A percentile compares a stretch with the other conserved stretches of the same genome.
Evolutionary conservation across 352 stramenopile genomes (phyloP).

Genomic region (Phytophthora citricola): DNA sequence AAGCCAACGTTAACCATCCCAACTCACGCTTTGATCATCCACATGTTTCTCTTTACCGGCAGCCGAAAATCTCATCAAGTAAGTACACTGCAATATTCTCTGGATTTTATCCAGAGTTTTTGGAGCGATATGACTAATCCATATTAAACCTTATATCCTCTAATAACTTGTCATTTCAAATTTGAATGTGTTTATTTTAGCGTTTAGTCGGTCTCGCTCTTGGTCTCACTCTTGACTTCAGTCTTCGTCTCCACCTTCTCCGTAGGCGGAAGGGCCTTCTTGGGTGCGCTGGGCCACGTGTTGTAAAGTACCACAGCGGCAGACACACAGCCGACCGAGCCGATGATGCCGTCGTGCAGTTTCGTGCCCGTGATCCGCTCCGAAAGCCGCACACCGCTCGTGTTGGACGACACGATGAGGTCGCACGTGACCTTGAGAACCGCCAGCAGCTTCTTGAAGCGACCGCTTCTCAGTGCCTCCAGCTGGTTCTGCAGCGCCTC

Average conservation of each 20-base stretch:
- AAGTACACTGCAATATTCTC: no score
- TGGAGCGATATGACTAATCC: no score
- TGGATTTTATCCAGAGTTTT: no score
- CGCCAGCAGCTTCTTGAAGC: slow-evolving; percentile 85
- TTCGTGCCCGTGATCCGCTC: slow-evolving; percentile 84
- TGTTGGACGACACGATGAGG: slow-evolving; percentile 89
- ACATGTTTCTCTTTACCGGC: no score
- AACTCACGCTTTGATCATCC: no score
- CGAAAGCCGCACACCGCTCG: slow-evolving; percentile 70
- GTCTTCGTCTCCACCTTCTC: slow-evolving; percentile 34
- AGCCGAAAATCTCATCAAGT: no score
- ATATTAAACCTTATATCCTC: no score
- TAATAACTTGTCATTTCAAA: no score
- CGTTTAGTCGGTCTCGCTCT: slow-evolving; percentile 19
- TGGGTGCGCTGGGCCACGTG: slow-evolving; percentile 65
- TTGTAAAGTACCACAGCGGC: slow-evolving; percentile 88
- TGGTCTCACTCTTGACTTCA: slow-evolving; percentile 20
- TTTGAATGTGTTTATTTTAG: no score
- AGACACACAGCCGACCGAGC: slow-evolving; percentile 79
- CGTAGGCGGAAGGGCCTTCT: slow-evolving; percentile 30
- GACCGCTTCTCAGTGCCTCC: slow-evolving; percentile 57
- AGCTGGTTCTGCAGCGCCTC: slow-evolving; percentile 64
- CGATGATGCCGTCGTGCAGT: slow-evolving; percentile 87
- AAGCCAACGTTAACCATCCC: no score
- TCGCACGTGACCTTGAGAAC: slow-evolving; percentile 88